Evolutionary conservation across 2,329 filamentous ascomycete genomes (phyloP), one percentile per base, ranked within the genome.

Genomic region (Chaetoscypha palmicola): DNA sequence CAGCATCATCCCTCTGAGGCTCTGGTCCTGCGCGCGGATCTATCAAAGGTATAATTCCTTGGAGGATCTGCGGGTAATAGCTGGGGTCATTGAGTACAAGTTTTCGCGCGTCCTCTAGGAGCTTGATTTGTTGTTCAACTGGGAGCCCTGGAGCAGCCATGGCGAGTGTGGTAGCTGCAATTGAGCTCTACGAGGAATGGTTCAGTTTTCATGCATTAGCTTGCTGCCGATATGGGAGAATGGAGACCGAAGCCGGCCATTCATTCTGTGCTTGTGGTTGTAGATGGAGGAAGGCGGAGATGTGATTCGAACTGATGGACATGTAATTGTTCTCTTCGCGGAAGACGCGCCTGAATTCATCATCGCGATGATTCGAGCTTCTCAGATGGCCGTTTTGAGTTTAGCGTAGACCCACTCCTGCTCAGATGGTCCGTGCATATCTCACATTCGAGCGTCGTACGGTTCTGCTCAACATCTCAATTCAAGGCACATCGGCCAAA

Each of bases 41-140:
- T 65, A 96, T 86, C 58, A 97, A 90, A 44, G 90, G 89, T n/a
- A 97, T 71, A 51, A 97, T 88, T 37, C 88, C 89, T 60, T 87
- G 86, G 51, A 98, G 83, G 62, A 98, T 91, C 64, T 86, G 87
- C 39, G 84, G 81, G 65, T 97, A 98, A 68, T 94, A 88, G 61
- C 80, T 81, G 51, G 90, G 76, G 66, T 97, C 90, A 56, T 78
- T 79, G 47, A 97, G 76, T 42, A 94, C 90, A 50, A 97, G 83
- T 63, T 86, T 86, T 61, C 92, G 87, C 51, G 92, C 92, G 58
- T 86, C 83, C 64, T 94, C 82, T 56, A 98, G 82, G 71, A 96
- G 90, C 57, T 79, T 77, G 59, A 97, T 78, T 67, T 91, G 87
- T 60, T 89, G 82, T 60, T 76, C 71, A 48, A 88, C 75, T 23